Base-by-base conservation (phyloP, 805 yeast species). In the Cyberlindnera euphorbiiphila region DNA sequence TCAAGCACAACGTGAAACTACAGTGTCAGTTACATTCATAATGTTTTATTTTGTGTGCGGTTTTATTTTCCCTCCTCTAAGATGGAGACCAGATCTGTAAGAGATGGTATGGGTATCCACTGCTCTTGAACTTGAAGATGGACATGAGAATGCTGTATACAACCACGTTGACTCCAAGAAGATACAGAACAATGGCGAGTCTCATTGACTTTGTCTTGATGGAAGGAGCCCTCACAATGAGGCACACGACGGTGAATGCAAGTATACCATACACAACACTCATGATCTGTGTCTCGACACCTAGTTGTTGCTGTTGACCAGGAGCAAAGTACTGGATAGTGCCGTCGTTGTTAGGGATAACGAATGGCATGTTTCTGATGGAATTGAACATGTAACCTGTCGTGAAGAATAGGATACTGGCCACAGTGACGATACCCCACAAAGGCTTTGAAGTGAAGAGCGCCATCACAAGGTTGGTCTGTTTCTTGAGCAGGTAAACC, bases 381-480 rank as follows among this genome's bases (percentile, higher is more conserved):
- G 76, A 74, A 60, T 87, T 89, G 72, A 78, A 93, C 98, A 93
- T 93, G 64, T 88, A 84, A 13, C 98, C 98, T 7, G 91, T 69
- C 32, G 75, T 78, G 68, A 89, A 85, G 49, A 88, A 64, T 42
- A 89, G 65, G 25, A 85, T 72, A 14, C 74, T 50, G 39, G 83
- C 65, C n/a, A 85, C 66, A 4, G 85, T 71, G 9, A 74, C 30
- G 2, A 78, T 74, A 29, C 85, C 82, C 97, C 98, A 93, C 26
- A 85, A 54, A 33, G 72, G 63, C 49, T 71, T 79, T 27, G 76
- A 72, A 18, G 65, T 60, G 10, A 78, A 30, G 6, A 85, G 33
- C 12, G 59, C 46, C 2, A 49, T 26, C 12, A 81, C 59, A 17
- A 66, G 54, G 6, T 47, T 44, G 41, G 62, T 44, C 46, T 60